phyloP scores from a whole-genome alignment of 2,329 filamentous ascomycete genomes.

The Epichloe amarillans region DNA sequence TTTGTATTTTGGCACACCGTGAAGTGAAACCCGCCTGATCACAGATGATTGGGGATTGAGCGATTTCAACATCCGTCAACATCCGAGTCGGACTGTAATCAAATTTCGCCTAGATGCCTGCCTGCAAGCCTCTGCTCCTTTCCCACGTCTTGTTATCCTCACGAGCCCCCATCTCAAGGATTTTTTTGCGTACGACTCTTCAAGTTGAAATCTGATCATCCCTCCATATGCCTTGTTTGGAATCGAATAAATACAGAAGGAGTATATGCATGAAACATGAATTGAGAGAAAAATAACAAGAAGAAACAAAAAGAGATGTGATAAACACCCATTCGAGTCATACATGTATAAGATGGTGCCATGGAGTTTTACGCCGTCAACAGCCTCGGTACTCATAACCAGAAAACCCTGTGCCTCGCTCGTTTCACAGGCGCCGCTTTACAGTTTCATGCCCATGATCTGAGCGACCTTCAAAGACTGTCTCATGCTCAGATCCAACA shows the following conservation, averaged over 20 bases:
- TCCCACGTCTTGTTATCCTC: not conserved
- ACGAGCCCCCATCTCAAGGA: not conserved
- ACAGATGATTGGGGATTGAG: not conserved
- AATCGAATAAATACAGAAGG: not conserved
- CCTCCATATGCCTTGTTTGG: not conserved
- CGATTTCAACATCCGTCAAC: not conserved
- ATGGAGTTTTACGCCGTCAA: not conserved
- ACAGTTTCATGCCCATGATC: conserved; percentile 92
- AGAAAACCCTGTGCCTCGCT: not conserved
- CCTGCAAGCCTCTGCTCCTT: not conserved
- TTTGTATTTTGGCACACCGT: not conserved
- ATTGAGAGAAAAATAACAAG: not conserved
- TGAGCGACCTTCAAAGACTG: conserved; percentile 82
- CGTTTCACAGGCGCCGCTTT: conserved; percentile 15
- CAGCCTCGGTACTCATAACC: not conserved
- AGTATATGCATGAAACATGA: not conserved
- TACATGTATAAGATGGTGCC: not conserved
- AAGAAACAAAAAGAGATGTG: not conserved
- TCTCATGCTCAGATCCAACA: conserved; percentile 91
- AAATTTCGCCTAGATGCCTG: not conserved
- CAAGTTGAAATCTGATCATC: not conserved
- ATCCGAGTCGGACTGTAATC: not conserved
- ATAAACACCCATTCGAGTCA: not conserved
- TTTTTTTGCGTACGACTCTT: not conserved
- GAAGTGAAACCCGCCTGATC: too few species aligned